Evolutionary conservation across 208 protist genomes (phyloP).

Genomic region (Tritrichomonas musculus): DNA sequence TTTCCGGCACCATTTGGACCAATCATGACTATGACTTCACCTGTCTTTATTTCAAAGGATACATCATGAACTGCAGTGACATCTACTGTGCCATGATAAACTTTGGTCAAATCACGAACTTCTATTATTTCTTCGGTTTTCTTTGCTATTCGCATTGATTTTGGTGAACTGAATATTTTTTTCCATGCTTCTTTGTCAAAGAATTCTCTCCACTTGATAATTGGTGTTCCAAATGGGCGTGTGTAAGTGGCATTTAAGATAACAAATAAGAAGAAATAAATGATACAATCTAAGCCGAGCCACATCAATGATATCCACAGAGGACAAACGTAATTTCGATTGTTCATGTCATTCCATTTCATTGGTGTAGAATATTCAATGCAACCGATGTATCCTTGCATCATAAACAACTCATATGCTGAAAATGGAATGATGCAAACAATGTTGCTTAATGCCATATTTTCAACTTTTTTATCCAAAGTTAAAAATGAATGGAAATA

Average conservation of each 20-base stretch:
- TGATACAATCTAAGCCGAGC: background rate
- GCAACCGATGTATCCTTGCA: background rate
- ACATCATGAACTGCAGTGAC: background rate
- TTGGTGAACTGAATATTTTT: background rate
- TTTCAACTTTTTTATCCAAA: background rate
- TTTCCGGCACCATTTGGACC: constrained; percentile 31
- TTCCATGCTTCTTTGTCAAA: background rate
- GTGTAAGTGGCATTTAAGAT: background rate
- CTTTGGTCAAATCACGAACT: background rate
- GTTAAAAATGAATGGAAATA: background rate
- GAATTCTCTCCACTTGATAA: background rate
- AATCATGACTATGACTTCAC: constrained; percentile 7
- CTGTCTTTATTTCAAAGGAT: background rate
- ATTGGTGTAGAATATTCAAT: background rate
- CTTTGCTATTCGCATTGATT: background rate
- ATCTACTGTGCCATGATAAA: background rate
- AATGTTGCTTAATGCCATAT: background rate
- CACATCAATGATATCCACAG: background rate
- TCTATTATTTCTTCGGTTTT: background rate
- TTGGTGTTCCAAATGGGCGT: background rate
- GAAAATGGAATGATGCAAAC: background rate
- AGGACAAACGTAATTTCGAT: too few species aligned
- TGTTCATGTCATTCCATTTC: background rate
- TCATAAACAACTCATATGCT: background rate
- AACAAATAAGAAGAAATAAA: background rate